These are phyloP conservation scores for Sporothrix humicola DNA, from an alignment of 2,329 filamentous ascomycete genomes.

Conservation along the genomic window DNA sequence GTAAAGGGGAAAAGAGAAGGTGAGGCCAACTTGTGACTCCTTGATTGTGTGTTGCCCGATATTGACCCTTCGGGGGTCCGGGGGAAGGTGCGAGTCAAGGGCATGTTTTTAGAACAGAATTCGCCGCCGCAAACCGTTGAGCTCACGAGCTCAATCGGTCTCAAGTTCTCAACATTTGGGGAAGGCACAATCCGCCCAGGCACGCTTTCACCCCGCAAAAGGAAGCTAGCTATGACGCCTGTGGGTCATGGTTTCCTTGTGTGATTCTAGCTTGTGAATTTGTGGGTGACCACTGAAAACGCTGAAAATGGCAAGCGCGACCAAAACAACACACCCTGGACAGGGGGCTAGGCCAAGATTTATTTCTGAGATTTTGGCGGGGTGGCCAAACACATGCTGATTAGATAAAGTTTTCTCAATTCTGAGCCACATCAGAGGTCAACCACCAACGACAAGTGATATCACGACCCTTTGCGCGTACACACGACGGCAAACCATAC, in stretches of 20 bases:
- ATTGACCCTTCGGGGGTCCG: slow-evolving; percentile 15
- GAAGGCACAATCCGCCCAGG: slow-evolving; percentile 17
- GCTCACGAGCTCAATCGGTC: slow-evolving; percentile 14
- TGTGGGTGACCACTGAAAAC: not conserved
- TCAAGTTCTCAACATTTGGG: slow-evolving; percentile 19
- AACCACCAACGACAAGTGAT: not conserved
- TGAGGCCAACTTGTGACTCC: not conserved
- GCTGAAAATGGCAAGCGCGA: slow-evolving; percentile 11
- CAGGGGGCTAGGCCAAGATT: not conserved
- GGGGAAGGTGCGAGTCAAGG: not conserved
- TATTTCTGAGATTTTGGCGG: not conserved
- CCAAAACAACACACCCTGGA: not conserved
- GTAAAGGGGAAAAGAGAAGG: not conserved
- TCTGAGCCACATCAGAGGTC: not conserved
- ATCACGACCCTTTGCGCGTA: not conserved
- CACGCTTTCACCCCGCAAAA: slow-evolving; percentile 17
- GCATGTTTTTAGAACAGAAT: not conserved
- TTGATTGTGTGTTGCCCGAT: not conserved
- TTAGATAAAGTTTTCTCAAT: not conserved
- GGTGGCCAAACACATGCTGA: slow-evolving; percentile 3
- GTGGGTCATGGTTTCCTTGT: not conserved
- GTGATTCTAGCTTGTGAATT: not conserved
- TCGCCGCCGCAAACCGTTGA: slow-evolving; percentile 20
- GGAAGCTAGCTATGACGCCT: slow-evolving; percentile 23
- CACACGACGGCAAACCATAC: not conserved